A percentile compares a stretch with the other conserved stretches of the same genome.
phyloP scores from a whole-genome alignment of 768 basidiomycete genomes.

The Crucibulum laeve region DNA sequence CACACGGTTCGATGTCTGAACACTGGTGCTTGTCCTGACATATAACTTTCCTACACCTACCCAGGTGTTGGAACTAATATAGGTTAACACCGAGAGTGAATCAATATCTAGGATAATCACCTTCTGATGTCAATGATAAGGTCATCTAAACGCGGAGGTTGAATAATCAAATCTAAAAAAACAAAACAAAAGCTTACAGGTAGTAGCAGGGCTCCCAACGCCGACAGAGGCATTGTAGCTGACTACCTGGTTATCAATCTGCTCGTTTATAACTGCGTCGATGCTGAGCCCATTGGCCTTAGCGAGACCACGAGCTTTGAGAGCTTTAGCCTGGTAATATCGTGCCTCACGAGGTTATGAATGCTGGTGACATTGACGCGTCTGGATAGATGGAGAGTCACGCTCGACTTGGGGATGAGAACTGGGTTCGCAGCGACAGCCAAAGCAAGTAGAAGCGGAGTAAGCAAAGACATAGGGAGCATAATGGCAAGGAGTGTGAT shows the following conservation, averaged over 20 bases:
- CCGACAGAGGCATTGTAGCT: not conserved
- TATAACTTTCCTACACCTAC: constrained; percentile 50
- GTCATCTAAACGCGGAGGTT: constrained; percentile 30
- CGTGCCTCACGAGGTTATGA: constrained; percentile 11
- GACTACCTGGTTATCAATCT: not conserved
- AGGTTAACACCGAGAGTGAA: constrained; percentile 13
- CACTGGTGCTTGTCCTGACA: constrained; percentile 43
- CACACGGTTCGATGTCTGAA: constrained; percentile 39
- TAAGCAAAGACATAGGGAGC: too few species aligned
- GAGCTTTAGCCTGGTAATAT: constrained; percentile 9
- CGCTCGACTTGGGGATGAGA: too few species aligned
- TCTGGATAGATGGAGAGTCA: constrained; percentile 8
- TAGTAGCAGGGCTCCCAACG: not conserved
- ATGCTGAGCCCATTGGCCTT: not conserved
- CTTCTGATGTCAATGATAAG: constrained; percentile 64
- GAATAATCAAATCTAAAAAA: not conserved
- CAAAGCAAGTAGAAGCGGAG: too few species aligned
- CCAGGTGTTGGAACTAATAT: constrained; percentile 64
- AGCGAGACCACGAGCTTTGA: constrained; percentile 2
- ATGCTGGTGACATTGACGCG: constrained; percentile 12
- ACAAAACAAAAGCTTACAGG: not conserved
- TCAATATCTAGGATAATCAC: constrained; percentile 7
- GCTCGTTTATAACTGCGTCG: not conserved
- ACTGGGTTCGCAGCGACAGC: too few species aligned
- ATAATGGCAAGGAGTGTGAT: too few species aligned